Conservation (phyloP, 2,329 filamentous ascomycete species). For the Trichophyton rubrum region DNA sequence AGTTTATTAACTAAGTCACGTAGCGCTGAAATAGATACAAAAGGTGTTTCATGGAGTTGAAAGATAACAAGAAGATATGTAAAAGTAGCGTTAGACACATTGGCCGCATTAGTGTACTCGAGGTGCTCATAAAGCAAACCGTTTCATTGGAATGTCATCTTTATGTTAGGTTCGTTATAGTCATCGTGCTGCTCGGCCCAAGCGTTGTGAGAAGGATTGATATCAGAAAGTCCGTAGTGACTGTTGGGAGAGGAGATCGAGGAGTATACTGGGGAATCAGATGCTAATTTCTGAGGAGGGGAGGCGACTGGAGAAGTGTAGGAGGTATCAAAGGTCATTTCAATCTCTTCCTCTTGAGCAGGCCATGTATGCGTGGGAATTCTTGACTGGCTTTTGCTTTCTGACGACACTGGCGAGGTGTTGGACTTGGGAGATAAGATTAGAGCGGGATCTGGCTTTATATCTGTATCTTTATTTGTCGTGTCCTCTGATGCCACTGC, state of each 20-base stretch:
- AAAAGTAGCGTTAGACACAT: background rate
- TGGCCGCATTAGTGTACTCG: background rate
- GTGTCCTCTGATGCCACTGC: background rate
- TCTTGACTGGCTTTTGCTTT: background rate
- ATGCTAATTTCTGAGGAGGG: background rate
- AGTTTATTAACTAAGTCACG: background rate
- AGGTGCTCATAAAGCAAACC: background rate
- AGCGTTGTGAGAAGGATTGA: slow-evolving; percentile 38
- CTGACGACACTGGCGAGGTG: background rate
- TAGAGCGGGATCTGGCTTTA: background rate
- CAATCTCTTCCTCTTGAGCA: slow-evolving; percentile 31
- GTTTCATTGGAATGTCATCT: slow-evolving; percentile 54
- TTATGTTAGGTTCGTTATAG: slow-evolving; percentile 61
- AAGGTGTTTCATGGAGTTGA: background rate
- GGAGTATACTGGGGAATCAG: background rate
- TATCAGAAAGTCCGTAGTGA: background rate
- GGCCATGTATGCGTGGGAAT: slow-evolving; percentile 3
- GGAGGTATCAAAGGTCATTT: slow-evolving; percentile 61
- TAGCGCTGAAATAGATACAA: background rate
- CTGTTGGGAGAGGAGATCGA: background rate
- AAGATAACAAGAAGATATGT: background rate
- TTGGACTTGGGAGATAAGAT: background rate
- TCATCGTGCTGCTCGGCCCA: slow-evolving; percentile 60
- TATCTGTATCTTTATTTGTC: background rate
- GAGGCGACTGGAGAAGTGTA: slow-evolving; percentile 33